Evolutionary conservation across 176 grass and related monocot species (phyloP).

Genomic region (Puccinellia tenuiflora): DNA sequence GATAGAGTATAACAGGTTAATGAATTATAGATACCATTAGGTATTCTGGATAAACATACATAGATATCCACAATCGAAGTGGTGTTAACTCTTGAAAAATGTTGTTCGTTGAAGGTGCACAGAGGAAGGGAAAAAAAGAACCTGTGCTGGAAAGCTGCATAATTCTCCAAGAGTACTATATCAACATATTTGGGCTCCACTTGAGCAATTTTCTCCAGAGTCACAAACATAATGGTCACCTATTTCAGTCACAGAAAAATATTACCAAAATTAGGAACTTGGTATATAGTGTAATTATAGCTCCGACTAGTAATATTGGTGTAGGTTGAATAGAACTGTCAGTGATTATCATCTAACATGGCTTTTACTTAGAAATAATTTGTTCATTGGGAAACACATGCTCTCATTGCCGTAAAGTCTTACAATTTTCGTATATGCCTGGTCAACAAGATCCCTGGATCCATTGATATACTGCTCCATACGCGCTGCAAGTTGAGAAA

Average conservation of each 20-base stretch:
- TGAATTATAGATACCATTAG: background rate
- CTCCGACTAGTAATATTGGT: background rate
- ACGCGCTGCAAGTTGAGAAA: conserved; percentile 73
- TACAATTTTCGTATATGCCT: conserved; percentile 93
- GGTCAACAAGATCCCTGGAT: conserved; percentile 89
- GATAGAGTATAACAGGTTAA: conserved; percentile 17
- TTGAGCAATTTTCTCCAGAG: conserved; percentile 87
- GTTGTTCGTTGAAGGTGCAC: background rate
- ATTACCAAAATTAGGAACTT: background rate
- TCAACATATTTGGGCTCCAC: conserved; percentile 85
- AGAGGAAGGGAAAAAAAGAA: background rate
- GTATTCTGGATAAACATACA: background rate
- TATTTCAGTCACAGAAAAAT: conserved; percentile 23
- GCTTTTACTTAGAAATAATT: background rate
- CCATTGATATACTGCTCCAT: conserved; percentile 92
- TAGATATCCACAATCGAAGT: background rate
- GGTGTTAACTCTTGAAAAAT: background rate
- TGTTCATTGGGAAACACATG: background rate
- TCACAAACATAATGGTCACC: conserved; percentile 94
- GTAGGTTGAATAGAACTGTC: background rate
- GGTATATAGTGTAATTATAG: background rate
- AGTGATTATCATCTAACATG: conserved; percentile 4
- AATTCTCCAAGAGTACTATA: conserved; percentile 90
- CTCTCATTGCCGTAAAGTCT: conserved; percentile 10
- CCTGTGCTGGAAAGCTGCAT: conserved; percentile 96